Base-by-base conservation (phyloP, 2,329 filamentous ascomycete species). In the Alternaria incomplexa region DNA sequence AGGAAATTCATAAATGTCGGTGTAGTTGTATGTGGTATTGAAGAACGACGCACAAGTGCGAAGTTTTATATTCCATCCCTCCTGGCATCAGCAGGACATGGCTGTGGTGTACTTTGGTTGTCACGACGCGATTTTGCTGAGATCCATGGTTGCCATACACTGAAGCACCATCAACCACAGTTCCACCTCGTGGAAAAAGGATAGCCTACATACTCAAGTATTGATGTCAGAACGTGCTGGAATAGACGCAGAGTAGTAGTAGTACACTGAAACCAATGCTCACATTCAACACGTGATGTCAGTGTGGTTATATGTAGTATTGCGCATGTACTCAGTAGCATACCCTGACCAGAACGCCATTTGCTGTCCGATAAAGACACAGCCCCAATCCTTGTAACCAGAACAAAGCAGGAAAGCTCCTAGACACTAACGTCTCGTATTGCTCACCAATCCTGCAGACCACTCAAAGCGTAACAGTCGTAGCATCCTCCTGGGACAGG, bases 381-480 rank as follows among this genome's bases (percentile, higher is more conserved):
- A 70, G 63, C 66, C 57, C 61, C 55, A 58, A 56, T 57, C 65
- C 61, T 57, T 50, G 56, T 68, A 67, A 65, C 63, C 66, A 68
- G 69, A 58, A 70, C 69, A 69, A 67, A 65, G 57, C 56, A 43
- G 58, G 62, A 60, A 68, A 52, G 63, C 62, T 36, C 58, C 61
- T 63, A 64, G 62, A 62, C 59, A 60, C 61, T 45, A 58, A 47
- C 48, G 47, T 58, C 48, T 48, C 48, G 51, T 30, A 55, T 56
- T 50, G 61, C 36, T 58, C 64, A 67, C 67, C 65, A 58, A 56
- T 58, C 46, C 64, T 73, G 67, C 67, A 67, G 60, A 17, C 66
- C 66, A 45, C 70, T 68, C 58, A 63, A 62, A 69, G 68, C 74
- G 61, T 77, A 69, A 76, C 62, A 58, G 55, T 77, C 73, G 63